A percentile compares a stretch with the other conserved stretches of the same genome.
Evolutionary conservation across 306 rosid species (phyloP).

Genomic region (Corylus avellana): DNA sequence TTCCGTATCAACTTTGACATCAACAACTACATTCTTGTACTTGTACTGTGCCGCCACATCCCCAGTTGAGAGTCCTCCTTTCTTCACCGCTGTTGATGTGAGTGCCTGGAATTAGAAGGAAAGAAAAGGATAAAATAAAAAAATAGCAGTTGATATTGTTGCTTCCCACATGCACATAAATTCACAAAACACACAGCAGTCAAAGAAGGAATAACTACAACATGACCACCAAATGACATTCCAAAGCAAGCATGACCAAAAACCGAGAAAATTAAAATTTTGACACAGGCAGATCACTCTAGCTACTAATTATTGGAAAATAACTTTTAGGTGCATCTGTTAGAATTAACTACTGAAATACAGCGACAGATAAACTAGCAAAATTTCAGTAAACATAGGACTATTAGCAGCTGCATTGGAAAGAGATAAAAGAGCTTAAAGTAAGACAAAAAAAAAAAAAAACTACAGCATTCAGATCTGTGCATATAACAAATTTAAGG

Average conservation of each 20-base stretch:
- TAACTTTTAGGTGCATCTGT: neutral
- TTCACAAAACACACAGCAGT: neutral
- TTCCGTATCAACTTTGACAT: conserved; percentile 86
- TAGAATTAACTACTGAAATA: neutral
- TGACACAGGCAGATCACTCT: neutral
- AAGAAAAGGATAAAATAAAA: neutral
- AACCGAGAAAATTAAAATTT: neutral
- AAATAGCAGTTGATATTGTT: neutral
- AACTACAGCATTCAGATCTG: neutral
- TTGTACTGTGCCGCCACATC: conserved; percentile 79
- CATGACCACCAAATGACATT: neutral
- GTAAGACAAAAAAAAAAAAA: neutral
- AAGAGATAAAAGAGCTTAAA: neutral
- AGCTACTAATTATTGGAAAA: neutral
- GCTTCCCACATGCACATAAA: neutral
- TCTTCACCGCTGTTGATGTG: conserved; percentile 89
- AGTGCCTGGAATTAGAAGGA: conserved; percentile 59
- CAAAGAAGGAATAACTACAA: neutral
- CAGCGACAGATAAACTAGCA: neutral
- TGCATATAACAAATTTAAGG: neutral
- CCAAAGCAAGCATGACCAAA: conserved; percentile 11
- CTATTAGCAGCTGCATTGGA: neutral
- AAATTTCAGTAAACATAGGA: neutral
- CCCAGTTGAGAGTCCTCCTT: conserved; percentile 83
- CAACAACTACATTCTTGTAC: conserved; percentile 67